phyloP scores from a whole-genome alignment of 768 basidiomycete species.

The Pleurotus tuber-regium region DNA sequence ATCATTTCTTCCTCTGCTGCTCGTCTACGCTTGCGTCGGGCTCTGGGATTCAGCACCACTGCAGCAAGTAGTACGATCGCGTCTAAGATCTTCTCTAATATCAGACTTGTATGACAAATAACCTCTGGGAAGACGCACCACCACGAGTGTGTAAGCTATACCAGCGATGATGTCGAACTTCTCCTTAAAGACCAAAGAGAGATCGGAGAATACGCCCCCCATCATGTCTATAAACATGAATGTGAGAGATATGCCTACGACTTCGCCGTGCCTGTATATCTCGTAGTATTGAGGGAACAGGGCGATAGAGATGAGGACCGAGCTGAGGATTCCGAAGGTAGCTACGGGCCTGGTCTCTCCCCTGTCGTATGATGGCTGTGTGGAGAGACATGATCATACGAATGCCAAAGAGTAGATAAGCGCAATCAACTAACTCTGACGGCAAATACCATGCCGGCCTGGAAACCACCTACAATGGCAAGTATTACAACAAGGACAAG shows the following conservation, averaged over 20 bases:
- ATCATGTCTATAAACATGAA: slow-evolving; percentile 72
- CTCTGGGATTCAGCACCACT: slow-evolving; percentile 62
- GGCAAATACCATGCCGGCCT: slow-evolving; percentile 58
- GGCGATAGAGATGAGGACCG: slow-evolving; percentile 52
- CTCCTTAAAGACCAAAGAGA: slow-evolving; percentile 66
- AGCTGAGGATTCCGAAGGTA: slow-evolving; percentile 62
- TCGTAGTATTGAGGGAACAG: slow-evolving; percentile 69
- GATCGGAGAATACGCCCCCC: slow-evolving; percentile 67
- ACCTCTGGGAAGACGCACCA: slow-evolving; percentile 36
- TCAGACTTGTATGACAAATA: slow-evolving; percentile 2
- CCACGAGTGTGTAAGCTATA: slow-evolving; percentile 59
- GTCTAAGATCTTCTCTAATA: slow-evolving; percentile 52
- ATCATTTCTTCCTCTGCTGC: slow-evolving; percentile 13
- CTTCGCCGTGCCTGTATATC: slow-evolving; percentile 62
- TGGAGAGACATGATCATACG: neutral
- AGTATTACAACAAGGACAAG: slow-evolving; percentile 36
- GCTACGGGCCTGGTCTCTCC: slow-evolving; percentile 34
- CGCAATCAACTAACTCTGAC: slow-evolving; percentile 22
- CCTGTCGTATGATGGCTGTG: slow-evolving; percentile 35
- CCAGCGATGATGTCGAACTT: slow-evolving; percentile 64
- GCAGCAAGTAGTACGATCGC: slow-evolving; percentile 58
- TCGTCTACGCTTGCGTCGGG: slow-evolving; percentile 32
- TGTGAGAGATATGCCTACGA: slow-evolving; percentile 63
- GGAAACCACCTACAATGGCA: slow-evolving; percentile 50
- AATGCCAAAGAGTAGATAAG: too few relatives aligned